Evolutionary conservation across 305 asterid species (phyloP).

Genomic region (Fraxinus floribunda): DNA sequence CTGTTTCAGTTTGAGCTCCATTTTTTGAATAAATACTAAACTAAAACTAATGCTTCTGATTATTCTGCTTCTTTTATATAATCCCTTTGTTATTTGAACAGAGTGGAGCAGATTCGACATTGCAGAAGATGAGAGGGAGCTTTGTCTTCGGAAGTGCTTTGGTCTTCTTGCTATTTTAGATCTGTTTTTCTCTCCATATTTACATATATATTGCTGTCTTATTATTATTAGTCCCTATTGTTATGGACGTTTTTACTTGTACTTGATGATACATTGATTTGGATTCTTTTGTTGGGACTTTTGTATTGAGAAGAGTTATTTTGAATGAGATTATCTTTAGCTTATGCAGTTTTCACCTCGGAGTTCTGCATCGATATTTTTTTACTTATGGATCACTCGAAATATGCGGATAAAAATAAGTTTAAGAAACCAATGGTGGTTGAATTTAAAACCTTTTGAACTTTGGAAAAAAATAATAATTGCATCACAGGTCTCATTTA

Average conservation of each 20-base stretch:
- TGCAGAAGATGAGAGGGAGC: conserved; percentile 38
- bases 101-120: conserved; percentile 53
- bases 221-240: background rate
- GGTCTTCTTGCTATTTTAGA: conserved; percentile 39
- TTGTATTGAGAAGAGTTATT: conserved; percentile 29
- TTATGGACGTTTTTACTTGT: conserved; percentile 12
- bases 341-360: background rate
- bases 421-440: background rate
- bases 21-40: too few species aligned
- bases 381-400: too few species aligned
- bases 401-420: background rate
- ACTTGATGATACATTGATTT: conserved; percentile 44
- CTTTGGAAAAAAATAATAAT: background rate
- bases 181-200: conserved; percentile 6
- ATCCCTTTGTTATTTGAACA: conserved; percentile 24
- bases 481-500: too few species aligned
- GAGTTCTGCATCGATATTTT: background rate
- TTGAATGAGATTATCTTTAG: background rate
- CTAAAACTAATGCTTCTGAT: too few species aligned
- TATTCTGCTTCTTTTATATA: background rate
- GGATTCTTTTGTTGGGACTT: conserved; percentile 50
- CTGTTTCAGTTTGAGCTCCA: too few species aligned
- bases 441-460: too few species aligned
- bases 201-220: background rate
- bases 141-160: conserved; percentile 40